Base-by-base conservation (phyloP, 495 filamentous ascomycete genomes). In the Penicillium angulare region DNA sequence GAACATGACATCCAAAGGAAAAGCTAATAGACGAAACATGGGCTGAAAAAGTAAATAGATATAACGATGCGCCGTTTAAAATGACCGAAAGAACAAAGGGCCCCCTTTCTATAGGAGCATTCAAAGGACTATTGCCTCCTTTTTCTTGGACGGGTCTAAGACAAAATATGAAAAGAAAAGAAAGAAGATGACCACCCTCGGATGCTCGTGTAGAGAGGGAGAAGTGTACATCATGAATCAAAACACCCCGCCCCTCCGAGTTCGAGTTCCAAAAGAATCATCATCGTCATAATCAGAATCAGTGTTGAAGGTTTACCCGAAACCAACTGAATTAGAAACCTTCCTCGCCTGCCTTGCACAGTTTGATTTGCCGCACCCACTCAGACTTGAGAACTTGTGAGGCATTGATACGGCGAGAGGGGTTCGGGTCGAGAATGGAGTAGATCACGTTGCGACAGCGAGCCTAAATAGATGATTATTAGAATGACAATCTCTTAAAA, bases 371-470 rank as follows among this genome's bases (percentile, higher is more conserved):
- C 49, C 92, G 86, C 43, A 92, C 90, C 93, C 95, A 98, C 73
- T 98, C 95, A 17, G 93, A 97, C 65, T 95, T 95, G 56, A 98
- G 82, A 35, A 97, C 90, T 71, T 97, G 93, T 7, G 90, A 90
- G 49, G 93, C 91, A 35, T 91, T 97, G 69, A 97, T 93, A 60
- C 93, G 89, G 54, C 93, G 87, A 35, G 79, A 79, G 23, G 78
- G 77, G 65, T 97, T 96, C n/a, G 95, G 93, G 65, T 97, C 93
- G 15, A 98, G 78, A 53, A 97, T 97, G 17, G 91, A 97, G 70
- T 98, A 98, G 63, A 98, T 97, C 57, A 98, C 93, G 61, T 98
- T 97, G 18, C 95, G 87, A 71, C 93, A 97, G 59, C 92, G 91
- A 62, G 90, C 90, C 93, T 98, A 64, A 13, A 15, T 50, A 33